phyloP scores from a whole-genome alignment of 257 asterid genomes.

The Salvia hispanica region DNA sequence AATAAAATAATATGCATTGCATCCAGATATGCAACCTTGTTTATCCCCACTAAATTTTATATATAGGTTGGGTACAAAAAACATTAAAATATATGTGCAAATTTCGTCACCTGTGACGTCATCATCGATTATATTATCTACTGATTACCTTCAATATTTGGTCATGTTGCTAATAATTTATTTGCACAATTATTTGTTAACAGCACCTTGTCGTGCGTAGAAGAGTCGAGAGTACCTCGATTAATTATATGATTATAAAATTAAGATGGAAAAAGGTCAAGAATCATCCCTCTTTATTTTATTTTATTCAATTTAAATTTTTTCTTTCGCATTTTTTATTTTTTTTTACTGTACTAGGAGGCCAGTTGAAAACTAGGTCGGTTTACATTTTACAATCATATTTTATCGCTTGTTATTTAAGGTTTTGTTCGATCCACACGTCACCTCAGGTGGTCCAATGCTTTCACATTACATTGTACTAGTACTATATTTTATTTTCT shows the following conservation, averaged over 20 bases:
- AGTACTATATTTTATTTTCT: too few relatives aligned
- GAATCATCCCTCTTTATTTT: slow-evolving; percentile 31
- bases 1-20: slow-evolving; percentile 9
- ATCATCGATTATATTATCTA: slow-evolving; percentile 40
- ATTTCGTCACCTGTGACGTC: slow-evolving; percentile 62
- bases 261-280: slow-evolving; percentile 38
- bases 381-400: neutral
- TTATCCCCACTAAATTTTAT: slow-evolving; percentile 38
- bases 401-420: slow-evolving; percentile 8
- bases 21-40: slow-evolving; percentile 38
- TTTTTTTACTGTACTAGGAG: slow-evolving; percentile 30
- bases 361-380: slow-evolving; percentile 36
- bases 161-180: slow-evolving; percentile 24
- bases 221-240: neutral
- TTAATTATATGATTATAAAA: slow-evolving; percentile 17
- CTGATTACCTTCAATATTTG: slow-evolving; percentile 41
- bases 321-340: slow-evolving; percentile 5
- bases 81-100: slow-evolving; percentile 32
- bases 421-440: slow-evolving; percentile 26
- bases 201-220: slow-evolving; percentile 13
- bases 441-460: too few relatives aligned
- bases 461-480: too few relatives aligned
- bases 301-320: neutral
- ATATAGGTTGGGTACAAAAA: slow-evolving; percentile 25
- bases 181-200: neutral